Evolutionary conservation across 2,329 filamentous ascomycete genomes (phyloP).

Genomic region (Ascochyta pisi): DNA sequence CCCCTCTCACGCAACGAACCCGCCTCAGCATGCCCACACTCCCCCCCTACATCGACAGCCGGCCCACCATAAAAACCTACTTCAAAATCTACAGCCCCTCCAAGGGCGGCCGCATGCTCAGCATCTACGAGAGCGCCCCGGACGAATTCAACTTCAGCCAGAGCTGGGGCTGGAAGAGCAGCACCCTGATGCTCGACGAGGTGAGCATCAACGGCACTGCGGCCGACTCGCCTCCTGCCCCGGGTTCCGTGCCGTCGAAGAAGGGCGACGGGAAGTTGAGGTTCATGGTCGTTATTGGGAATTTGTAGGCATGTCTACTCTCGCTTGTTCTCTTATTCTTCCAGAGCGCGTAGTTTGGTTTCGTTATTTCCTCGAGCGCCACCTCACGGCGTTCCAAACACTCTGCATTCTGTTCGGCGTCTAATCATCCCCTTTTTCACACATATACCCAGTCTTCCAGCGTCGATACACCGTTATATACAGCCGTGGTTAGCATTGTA

Average conservation of each 20-base stretch:
- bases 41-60: conserved; percentile 61
- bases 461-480: too few species aligned
- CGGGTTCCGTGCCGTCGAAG: conserved; percentile 29
- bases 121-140: conserved; percentile 65
- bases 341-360: too few species aligned
- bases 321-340: too few species aligned
- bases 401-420: too few species aligned
- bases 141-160: conserved; percentile 67
- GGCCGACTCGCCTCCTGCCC: conserved; percentile 15
- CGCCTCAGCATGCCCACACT: conserved; percentile 50
- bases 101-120: conserved; percentile 64
- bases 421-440: too few species aligned
- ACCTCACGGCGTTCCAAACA: too few species aligned
- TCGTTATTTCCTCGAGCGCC: too few species aligned
- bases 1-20: conserved; percentile 25
- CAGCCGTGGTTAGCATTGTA: too few species aligned
- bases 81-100: conserved; percentile 68
- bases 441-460: too few species aligned
- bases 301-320: conserved; percentile 34
- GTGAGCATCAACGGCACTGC: conserved; percentile 25
- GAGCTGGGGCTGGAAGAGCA: conserved; percentile 68
- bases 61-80: conserved; percentile 66
- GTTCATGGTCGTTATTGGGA: conserved; percentile 67
- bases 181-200: conserved; percentile 64
- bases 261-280: conserved; percentile 60